Conservation (phyloP, 208 protist species). For the Histomonas meleagridis region DNA sequence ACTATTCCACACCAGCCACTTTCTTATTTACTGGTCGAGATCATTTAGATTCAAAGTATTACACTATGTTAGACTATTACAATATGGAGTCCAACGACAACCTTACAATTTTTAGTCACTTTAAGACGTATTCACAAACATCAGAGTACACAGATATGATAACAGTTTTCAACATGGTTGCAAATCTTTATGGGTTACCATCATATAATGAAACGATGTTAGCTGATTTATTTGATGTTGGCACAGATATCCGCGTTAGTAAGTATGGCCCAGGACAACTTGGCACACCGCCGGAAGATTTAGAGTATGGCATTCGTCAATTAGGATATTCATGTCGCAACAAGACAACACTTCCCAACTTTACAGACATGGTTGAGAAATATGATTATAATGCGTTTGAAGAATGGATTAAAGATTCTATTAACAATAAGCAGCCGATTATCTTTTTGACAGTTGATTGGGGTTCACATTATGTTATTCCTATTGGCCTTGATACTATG, state of each 20-base stretch:
- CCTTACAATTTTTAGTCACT: background rate
- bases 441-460: too few relatives aligned
- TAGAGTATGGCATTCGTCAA: background rate
- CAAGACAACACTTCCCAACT: too few relatives aligned
- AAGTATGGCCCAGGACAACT: background rate
- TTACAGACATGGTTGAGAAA: too few relatives aligned
- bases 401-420: background rate
- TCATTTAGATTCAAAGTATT: background rate
- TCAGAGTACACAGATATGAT: background rate
- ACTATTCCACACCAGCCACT: too few relatives aligned
- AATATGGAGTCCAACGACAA: background rate
- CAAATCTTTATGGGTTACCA: background rate
- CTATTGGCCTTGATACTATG: conserved; percentile 3
- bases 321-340: too few relatives aligned
- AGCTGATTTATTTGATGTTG: too few relatives aligned
- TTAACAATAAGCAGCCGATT: background rate
- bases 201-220: background rate
- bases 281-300: background rate
- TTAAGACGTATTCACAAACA: conserved; percentile 11
- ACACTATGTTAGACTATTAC: background rate
- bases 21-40: too few relatives aligned
- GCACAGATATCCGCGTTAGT: too few relatives aligned
- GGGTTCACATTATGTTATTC: background rate
- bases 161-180: background rate
- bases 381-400: background rate